Base-by-base conservation (phyloP, 192 early-diverging fungal genomes). In the Jimgerdemannia flammicorona region DNA sequence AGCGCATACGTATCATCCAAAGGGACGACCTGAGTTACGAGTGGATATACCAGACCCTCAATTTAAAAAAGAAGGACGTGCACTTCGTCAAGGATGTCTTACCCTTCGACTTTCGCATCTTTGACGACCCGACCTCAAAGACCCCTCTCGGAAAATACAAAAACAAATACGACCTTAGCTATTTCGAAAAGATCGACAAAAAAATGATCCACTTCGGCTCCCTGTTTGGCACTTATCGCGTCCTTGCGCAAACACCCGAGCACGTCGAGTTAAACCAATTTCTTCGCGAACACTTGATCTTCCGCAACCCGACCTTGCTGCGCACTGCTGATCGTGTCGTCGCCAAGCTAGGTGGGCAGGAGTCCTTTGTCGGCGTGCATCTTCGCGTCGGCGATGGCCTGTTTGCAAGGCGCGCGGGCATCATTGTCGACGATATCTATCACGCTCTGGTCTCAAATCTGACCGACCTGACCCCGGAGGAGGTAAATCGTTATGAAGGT, bases 51-150 rank as follows among this genome's bases (percentile, higher is more conserved):
- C 40, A 73, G 14, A 77, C 79, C 29, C 70, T 90, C 3, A 73
- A 79, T 19, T 74, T 90, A 8, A 78, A 78, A 42, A 14, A 72
- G 8, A 81, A 83, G 19, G 84, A 88, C 67, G 76, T 88, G n/a
- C 69, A 87, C 43, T 74, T 80, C 4, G 70, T 86, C 7, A 75
- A 84, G 44, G 88, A 90, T 68, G 63, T 65, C 4, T 78, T 81
- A 17, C 80, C 83, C n/a, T 88, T 80, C 43, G 87, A 88, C 69
- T 90, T 84, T 66, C 79, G 87, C 41, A 79, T 90, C n/a, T 88
- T 79, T 75, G 88, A 90, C 73, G 73, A 83, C 29, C 81, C 83
- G 4, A 59, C 81, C 3, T 82, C 80, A 11, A 67, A n/a, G 10
- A 84, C 79, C 0, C 75, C 75, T 0, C 39, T 84, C 18, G 77